Conservation (phyloP, 148 eudicot genomes). For the Amaranthus palmeri region DNA sequence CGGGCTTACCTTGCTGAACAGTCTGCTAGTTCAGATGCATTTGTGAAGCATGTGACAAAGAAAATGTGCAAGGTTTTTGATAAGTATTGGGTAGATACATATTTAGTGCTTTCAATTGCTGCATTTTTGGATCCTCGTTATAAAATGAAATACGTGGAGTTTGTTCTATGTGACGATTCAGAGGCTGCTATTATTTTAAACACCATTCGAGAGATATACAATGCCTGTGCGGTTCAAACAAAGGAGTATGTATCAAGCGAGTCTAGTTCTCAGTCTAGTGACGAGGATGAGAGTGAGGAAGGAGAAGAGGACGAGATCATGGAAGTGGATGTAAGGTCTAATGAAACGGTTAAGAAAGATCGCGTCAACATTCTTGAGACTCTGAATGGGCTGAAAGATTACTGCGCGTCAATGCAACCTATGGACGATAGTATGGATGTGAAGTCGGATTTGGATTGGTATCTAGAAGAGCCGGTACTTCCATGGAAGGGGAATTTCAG, state of each 20-base stretch:
- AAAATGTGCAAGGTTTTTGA: conserved; percentile 23
- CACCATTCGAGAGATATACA: conserved; percentile 18
- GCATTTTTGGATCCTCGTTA: conserved; percentile 29
- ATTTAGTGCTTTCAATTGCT: not conserved
- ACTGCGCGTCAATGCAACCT: too few relatives aligned
- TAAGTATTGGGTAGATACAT: conserved; percentile 21
- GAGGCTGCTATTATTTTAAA: conserved; percentile 10
- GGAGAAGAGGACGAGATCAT: too few relatives aligned
- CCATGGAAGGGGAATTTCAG: conserved; percentile 24
- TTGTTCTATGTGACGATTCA: not conserved
- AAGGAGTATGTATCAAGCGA: too few relatives aligned
- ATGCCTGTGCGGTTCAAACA: not conserved
- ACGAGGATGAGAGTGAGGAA: too few relatives aligned
- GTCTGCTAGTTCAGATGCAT: conserved; percentile 12
- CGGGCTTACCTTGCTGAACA: conserved; percentile 11
- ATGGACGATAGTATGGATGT: conserved; percentile 3
- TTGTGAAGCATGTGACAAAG: conserved; percentile 14
- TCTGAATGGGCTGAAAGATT: too few relatives aligned
- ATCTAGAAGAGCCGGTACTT: conserved; percentile 28
- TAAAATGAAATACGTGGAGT: conserved; percentile 26
- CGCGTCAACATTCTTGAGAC: too few relatives aligned
- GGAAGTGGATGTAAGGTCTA: too few relatives aligned
- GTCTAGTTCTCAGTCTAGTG: too few relatives aligned
- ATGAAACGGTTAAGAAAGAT: too few relatives aligned
- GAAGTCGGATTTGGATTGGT: conserved; percentile 29